Conservation (phyloP, 202 grass and related monocot species). For the Carex sylvatica region DNA sequence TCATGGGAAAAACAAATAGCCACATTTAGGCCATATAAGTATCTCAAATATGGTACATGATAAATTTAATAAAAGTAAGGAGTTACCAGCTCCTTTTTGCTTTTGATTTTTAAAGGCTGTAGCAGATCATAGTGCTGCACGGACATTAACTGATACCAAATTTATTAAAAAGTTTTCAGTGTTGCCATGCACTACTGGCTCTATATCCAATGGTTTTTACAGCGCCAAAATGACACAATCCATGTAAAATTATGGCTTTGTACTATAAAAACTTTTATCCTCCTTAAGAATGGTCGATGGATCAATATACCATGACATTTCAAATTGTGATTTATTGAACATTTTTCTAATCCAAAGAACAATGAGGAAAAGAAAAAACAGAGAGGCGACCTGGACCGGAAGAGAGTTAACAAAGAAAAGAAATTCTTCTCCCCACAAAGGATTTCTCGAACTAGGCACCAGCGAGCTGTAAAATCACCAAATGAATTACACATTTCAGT, state of each 20-base stretch:
- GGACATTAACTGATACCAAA: neutral
- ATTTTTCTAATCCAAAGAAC: constrained; percentile 1
- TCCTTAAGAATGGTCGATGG: no score
- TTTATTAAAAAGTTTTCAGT: neutral
- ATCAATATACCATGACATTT: no score
- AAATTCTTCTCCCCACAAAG: constrained; percentile 90
- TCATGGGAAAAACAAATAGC: constrained; percentile 26
- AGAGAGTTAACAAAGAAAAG: constrained; percentile 65
- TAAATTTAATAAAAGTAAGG: neutral
- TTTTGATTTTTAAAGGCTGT: neutral
- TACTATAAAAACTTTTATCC: neutral
- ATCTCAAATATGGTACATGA: neutral
- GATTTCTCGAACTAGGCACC: constrained; percentile 83
- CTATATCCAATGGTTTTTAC: neutral
- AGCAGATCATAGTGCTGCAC: neutral
- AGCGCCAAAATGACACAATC: neutral
- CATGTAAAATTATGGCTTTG: neutral
- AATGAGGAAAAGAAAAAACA: neutral
- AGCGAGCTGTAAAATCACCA: constrained; percentile 56
- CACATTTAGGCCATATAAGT: neutral
- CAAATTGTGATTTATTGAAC: no score
- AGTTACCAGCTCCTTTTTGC: neutral
- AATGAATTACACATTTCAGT: neutral
- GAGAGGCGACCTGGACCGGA: constrained; percentile 62
- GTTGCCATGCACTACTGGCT: neutral